These are phyloP conservation scores for Trametes coccinea DNA, from an alignment of 768 basidiomycete species.

Conservation along the genomic window DNA sequence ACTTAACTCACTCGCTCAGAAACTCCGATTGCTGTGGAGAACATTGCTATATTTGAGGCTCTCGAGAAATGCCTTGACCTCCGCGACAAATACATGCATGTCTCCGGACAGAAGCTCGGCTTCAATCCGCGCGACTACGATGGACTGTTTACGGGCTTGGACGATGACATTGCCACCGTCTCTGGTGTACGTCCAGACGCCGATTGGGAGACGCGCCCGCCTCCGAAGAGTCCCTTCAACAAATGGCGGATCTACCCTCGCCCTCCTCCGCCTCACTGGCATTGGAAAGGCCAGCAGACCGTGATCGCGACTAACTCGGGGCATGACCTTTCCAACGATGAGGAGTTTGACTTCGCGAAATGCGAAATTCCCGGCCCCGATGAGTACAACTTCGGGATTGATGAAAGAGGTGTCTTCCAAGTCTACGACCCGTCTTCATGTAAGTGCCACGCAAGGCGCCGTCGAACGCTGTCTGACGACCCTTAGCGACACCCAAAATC, in stretches of 20 bases:
- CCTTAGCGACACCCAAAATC: slow-evolving; percentile 26
- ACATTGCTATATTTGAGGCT: slow-evolving; percentile 54
- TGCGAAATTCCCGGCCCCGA: slow-evolving; percentile 74
- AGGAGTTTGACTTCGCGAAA: slow-evolving; percentile 69
- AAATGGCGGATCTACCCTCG: slow-evolving; percentile 90
- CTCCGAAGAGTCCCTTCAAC: slow-evolving; percentile 39
- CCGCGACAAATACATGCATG: slow-evolving; percentile 92
- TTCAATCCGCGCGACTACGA: slow-evolving; percentile 96
- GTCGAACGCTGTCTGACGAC: neutral
- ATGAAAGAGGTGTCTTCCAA: slow-evolving; percentile 89
- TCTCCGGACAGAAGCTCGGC: slow-evolving; percentile 87
- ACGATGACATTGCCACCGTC: slow-evolving; percentile 61
- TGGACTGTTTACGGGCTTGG: slow-evolving; percentile 67
- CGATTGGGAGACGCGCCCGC: slow-evolving; percentile 33
- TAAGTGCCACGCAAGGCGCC: neutral
- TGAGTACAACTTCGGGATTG: slow-evolving; percentile 65
- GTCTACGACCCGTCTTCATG: slow-evolving; percentile 49
- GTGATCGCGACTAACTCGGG: slow-evolving; percentile 22
- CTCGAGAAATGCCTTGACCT: slow-evolving; percentile 86
- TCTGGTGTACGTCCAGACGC: slow-evolving; percentile 68
- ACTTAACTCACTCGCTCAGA: slow-evolving; percentile 4
- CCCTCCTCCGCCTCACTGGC: slow-evolving; percentile 97
- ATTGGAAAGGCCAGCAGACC: slow-evolving; percentile 59
- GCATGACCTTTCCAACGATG: slow-evolving; percentile 32
- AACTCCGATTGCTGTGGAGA: slow-evolving; percentile 25